Evolutionary conservation across 1,284 basidiomycete genomes (phyloP), one percentile per base, ranked within the genome.

Genomic region (Ganoderma boninense): DNA sequence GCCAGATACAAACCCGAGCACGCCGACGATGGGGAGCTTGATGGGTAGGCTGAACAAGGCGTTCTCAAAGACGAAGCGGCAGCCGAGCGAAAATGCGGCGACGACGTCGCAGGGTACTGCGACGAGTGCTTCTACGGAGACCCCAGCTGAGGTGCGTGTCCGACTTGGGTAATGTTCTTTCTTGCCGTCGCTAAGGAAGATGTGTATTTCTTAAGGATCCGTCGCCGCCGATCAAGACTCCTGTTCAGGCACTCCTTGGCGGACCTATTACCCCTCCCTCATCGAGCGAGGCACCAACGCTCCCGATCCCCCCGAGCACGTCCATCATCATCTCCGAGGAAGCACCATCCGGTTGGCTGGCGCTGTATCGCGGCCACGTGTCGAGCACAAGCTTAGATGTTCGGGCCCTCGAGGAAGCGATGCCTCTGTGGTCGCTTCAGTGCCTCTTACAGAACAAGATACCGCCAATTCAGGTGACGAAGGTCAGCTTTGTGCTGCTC

Each of bases 371-470:
- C 32, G 93, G 95, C 0, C 87, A 89, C 52, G 87, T 92, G 2
- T 87, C 87, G 1, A 88, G 86, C 61, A 90, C 90, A 0, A 89
- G 87, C 65, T 79, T 84, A 29, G 97, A 98, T 74, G 77, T 89
- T 49, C 84, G 87, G 35, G 80, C 83, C 13, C 84, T 99, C 46
- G 97, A 98, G 81, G 90, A 92, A 78, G 84, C 83, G 42, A 89
- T 95, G 84, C 97, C 97, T 1, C 79, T 91, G 70, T 99, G 97
- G 97, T 83, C 98, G 62, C 83, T 97, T 61, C 95, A 98, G 79
- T 97, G 92, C 77, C 81, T 98, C 57, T 86, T 98, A 49, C 77
- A 88, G 44, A 94, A 94, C 77, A 92, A 91, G 76, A 81, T 85
- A 29, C 84, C 86, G 2, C 73, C 84, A 3, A 78, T 84, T 0